Percentiles rank a stretch among this genome's conserved stretches.
Conservation (phyloP, 73 alveolate genomes). For the Stentor roeselii region DNA sequence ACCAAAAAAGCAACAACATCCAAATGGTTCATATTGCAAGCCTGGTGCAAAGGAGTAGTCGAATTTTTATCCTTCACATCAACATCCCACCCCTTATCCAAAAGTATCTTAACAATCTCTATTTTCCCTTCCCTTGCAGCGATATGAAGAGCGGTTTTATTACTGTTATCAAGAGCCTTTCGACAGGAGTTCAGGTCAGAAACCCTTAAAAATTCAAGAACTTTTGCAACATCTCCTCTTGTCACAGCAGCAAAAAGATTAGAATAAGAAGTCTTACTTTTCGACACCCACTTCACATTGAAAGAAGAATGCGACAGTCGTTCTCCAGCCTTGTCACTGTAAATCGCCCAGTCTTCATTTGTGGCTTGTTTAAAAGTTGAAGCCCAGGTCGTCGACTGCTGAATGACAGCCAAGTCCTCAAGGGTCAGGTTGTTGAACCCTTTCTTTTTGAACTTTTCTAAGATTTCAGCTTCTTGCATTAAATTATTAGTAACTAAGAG, state of each 20-base stretch:
- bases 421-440: slow-evolving; percentile 82
- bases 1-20: slow-evolving; percentile 60
- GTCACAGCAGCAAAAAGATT: slow-evolving; percentile 35
- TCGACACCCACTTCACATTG: slow-evolving; percentile 76
- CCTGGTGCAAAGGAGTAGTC: slow-evolving; percentile 85
- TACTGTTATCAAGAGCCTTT: slow-evolving; percentile 42
- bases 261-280: not conserved
- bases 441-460: slow-evolving; percentile 72
- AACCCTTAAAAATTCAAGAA: slow-evolving; percentile 41
- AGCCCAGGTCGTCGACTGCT: slow-evolving; percentile 71
- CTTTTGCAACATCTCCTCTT: slow-evolving; percentile 47
- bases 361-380: slow-evolving; percentile 57
- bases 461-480: slow-evolving; percentile 15
- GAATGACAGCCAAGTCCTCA: slow-evolving; percentile 82
- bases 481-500: too few species aligned
- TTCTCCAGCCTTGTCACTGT: slow-evolving; percentile 71
- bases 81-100: slow-evolving; percentile 59
- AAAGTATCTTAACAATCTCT: slow-evolving; percentile 51
- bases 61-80: slow-evolving; percentile 79
- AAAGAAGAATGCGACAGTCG: slow-evolving; percentile 66
- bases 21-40: slow-evolving; percentile 83
- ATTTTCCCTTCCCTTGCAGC: slow-evolving; percentile 82
- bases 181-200: not conserved
- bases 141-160: slow-evolving; percentile 76
- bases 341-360: slow-evolving; percentile 76